Percentiles rank a stretch among this genome's conserved stretches.
Evolutionary conservation across 768 basidiomycete species (phyloP).

Genomic region (Glaciozyma antarctica): DNA sequence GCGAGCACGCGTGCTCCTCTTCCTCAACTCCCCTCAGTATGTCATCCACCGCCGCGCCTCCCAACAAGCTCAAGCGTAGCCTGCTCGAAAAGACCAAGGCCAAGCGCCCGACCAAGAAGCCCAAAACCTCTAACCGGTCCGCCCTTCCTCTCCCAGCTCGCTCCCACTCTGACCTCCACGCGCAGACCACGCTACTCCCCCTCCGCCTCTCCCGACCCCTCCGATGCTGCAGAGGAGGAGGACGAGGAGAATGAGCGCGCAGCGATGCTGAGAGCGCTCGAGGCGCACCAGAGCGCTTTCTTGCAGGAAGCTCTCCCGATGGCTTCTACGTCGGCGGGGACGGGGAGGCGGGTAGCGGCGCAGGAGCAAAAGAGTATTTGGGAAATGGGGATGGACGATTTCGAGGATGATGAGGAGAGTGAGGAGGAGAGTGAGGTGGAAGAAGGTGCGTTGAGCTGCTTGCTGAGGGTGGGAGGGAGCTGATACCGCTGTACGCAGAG

Average conservation of each 20-base stretch:
- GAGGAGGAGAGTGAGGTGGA: constrained; percentile 5
- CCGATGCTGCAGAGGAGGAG: background rate
- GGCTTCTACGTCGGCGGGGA: background rate
- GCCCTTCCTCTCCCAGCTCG: no score
- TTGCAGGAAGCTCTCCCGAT: background rate
- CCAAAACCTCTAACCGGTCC: no score
- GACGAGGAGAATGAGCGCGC: background rate
- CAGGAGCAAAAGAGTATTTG: constrained; percentile 23
- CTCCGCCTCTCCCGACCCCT: background rate
- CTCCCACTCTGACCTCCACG: no score
- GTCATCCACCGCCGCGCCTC: no score
- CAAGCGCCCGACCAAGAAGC: no score
- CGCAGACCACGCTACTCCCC: constrained; percentile 5
- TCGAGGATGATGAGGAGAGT: constrained; percentile 17
- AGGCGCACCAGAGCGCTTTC: constrained; percentile 14
- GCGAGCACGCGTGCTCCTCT: no score
- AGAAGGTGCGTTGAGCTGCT: background rate
- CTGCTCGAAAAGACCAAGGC: no score
- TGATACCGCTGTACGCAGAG: no score
- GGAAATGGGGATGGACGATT: constrained; percentile 24
- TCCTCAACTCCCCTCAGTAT: no score
- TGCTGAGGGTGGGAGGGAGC: no score
- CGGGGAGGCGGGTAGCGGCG: background rate
- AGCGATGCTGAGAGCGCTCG: constrained; percentile 11
- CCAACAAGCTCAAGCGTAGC: no score